Evolutionary conservation across 2,329 filamentous ascomycete genomes (phyloP).

Genomic region (Botrytis byssoidea): DNA sequence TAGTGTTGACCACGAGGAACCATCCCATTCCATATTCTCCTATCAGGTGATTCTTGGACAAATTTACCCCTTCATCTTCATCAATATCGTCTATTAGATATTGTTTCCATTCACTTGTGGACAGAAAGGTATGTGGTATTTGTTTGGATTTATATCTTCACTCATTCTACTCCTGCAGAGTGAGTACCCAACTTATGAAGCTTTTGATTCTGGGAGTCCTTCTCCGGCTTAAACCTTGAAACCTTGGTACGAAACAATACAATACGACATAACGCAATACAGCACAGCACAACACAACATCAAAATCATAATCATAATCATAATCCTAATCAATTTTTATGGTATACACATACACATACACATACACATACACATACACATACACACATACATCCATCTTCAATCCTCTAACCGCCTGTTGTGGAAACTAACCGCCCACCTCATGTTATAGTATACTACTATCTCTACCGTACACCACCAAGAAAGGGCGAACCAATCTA

Average conservation of each 20-base stretch:
- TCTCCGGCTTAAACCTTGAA: not conserved
- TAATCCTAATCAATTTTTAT: not conserved
- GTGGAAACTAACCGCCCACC: not conserved
- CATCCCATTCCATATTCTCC: not conserved
- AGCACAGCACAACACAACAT: not conserved
- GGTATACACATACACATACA: not conserved
- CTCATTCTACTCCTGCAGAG: not conserved
- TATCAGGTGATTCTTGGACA: not conserved
- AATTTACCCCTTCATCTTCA: not conserved
- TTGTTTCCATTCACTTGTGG: not conserved
- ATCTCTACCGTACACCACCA: not conserved
- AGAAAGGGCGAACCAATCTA: not conserved
- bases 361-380: not conserved
- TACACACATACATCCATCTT: not conserved
- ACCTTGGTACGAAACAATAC: not conserved
- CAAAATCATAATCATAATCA: not conserved
- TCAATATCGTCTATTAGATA: not conserved
- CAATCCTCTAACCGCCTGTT: not conserved
- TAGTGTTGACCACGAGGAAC: constrained; percentile 4
- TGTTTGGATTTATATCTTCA: not conserved
- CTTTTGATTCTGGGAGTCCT: not conserved
- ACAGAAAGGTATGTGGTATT: not conserved
- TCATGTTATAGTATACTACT: not conserved
- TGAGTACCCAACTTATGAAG: not conserved
- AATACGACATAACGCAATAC: not conserved